Conservation (phyloP, 1,284 basidiomycete genomes). For the Cryptococcus sp. region DNA sequence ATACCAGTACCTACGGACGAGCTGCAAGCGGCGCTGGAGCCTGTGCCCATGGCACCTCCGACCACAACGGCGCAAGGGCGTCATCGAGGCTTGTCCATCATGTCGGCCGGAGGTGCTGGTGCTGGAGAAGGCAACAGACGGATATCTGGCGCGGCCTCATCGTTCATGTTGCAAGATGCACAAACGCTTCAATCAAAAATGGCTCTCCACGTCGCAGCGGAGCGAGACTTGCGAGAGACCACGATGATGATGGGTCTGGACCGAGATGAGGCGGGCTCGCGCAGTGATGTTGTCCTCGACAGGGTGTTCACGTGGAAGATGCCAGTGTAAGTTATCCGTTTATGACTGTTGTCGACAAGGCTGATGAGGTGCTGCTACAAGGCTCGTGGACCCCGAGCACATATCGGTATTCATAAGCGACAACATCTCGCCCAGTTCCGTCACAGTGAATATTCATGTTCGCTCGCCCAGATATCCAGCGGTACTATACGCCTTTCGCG, state of each 20-base stretch:
- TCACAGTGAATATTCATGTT: constrained; percentile 57
- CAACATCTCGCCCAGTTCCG: constrained; percentile 24
- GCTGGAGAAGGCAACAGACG: constrained; percentile 29
- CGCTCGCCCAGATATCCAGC: constrained; percentile 54
- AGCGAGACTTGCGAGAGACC: constrained; percentile 51
- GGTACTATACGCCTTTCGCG: constrained; percentile 58
- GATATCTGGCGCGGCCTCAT: constrained; percentile 16
- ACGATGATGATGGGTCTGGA: constrained; percentile 52
- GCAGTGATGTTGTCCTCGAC: constrained; percentile 47
- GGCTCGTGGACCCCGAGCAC: constrained; percentile 54
- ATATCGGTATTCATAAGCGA: constrained; percentile 44
- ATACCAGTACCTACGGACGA: constrained; percentile 23
- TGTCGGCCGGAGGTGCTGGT: constrained; percentile 4
- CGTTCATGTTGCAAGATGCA: constrained; percentile 44
- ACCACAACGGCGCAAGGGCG: constrained; percentile 11
- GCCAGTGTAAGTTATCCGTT: constrained; percentile 30
- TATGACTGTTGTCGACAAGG: constrained; percentile 10
- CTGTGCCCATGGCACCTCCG: constrained; percentile 43
- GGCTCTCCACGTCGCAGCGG: constrained; percentile 63
- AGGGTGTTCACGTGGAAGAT: constrained; percentile 39
- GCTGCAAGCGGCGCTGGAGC: constrained; percentile 38
- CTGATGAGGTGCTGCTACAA: background rate
- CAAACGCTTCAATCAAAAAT: constrained; percentile 18
- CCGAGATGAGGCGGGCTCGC: constrained; percentile 30
- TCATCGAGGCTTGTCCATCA: constrained; percentile 17